Conservation (phyloP, 2,329 filamentous ascomycete genomes). For the Exophiala sp. region DNA sequence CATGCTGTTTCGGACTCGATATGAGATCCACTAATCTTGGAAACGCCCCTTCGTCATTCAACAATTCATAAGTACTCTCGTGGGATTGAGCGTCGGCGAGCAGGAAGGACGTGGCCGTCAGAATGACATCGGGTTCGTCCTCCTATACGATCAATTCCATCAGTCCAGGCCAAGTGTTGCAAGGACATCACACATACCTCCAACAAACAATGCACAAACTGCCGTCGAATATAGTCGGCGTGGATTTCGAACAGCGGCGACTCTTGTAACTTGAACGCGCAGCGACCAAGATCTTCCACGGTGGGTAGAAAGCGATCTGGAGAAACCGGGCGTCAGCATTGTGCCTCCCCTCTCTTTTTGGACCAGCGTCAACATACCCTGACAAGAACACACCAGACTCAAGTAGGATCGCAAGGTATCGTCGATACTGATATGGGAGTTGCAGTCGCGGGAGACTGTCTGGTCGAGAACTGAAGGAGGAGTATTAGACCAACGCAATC, state of each 20-base stretch:
- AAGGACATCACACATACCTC: conserved; percentile 43
- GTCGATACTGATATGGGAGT: conserved; percentile 66
- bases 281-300: conserved; percentile 73
- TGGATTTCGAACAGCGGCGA: conserved; percentile 69
- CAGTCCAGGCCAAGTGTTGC: not conserved
- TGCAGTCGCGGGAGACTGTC: conserved; percentile 55
- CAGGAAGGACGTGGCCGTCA: conserved; percentile 75
- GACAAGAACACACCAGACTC: conserved; percentile 66
- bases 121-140: conserved; percentile 72
- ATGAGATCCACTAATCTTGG: conserved; percentile 76
- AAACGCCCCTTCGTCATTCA: conserved; percentile 83
- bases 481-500: not conserved
- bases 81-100: conserved; percentile 78
- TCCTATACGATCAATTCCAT: conserved; percentile 52
- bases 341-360: not conserved
- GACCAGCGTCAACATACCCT: conserved; percentile 42
- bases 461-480: conserved; percentile 56
- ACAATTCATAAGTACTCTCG: conserved; percentile 73
- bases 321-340: conserved; percentile 3
- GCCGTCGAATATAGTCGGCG: conserved; percentile 79
- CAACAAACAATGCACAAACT: conserved; percentile 85
- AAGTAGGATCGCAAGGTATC: conserved; percentile 80
- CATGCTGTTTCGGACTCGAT: conserved; percentile 53
- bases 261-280: conserved; percentile 70
- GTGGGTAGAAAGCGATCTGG: conserved; percentile 47